Base-by-base conservation (phyloP, 495 filamentous ascomycete genomes). In the Penicillium angulare region DNA sequence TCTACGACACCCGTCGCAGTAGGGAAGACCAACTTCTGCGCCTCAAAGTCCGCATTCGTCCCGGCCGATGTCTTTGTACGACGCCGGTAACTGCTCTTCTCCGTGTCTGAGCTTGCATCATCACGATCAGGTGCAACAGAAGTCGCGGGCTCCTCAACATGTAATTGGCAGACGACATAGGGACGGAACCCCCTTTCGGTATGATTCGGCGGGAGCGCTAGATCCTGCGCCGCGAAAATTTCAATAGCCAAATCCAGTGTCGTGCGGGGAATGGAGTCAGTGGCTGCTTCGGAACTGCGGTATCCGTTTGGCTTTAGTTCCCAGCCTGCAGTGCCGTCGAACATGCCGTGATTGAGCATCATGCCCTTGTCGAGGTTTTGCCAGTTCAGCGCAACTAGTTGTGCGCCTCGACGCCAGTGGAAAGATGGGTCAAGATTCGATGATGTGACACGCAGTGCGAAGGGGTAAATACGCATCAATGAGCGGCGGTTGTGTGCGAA, bases 321-420 rank as follows among this genome's bases (percentile, higher is more conserved):
- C 76, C 89, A 97, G 15, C 92, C 92, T 4, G 74, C 76, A 2
- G 86, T 86, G 9, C 85, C 86, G 3, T 79, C 77, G 63, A 97
- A 97, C 90, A 97, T 92, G 49, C 82, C 92, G 59, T 90, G 83
- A 60, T 96, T 96, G 1, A 96, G 79, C 92, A 97, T 97, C 87
- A 90, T 95, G 10, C 89, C 92, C 49, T 86, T 84, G 60, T 97
- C 92, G 60, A 84, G 83, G 47, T 84, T 86, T 59, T 97, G 92
- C 92, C 92, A 97, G 68, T 97, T 97, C 33, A 97, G 75, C 2
- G 92, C 92, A 0, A 95, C 90, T 36, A 96, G 85, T 70, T 97
- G 92, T 3, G 93, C 87, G 8, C 92, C 92, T 51, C 88, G 85
- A 3, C 88, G 76, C 92, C 92, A 97, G 74, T 90, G 92, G 26